Evolutionary conservation across 2,329 filamentous ascomycete species (phyloP), one percentile per base, ranked within the genome.

Genomic region (Tolypocladium capitatum): DNA sequence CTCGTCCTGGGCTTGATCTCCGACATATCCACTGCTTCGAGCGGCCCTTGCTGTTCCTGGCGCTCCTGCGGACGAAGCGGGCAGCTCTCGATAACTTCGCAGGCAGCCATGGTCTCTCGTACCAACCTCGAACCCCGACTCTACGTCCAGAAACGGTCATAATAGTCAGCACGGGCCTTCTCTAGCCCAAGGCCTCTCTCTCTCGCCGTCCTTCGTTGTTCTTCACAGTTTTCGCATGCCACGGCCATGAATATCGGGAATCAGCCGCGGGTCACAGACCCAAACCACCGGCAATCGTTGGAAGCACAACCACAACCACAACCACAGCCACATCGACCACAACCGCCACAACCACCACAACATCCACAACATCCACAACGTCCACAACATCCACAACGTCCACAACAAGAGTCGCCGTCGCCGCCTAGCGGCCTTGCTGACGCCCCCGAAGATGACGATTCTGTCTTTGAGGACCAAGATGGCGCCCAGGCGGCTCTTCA

Each of bases 401-500:
- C 45, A 21, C 35, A 5, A 9, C 34, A 32, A 13, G 27, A 33
- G 18, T 36, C 24, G 28, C 28, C 27, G 20, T 20, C 36, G 5
- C 45, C 33, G 33, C 27, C 33, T 6, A 7, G 46, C 30, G 49
- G 50, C 20, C 51, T 53, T 31, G 48, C 53, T 4, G 52, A 54
- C n/a, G 41, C 30, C 13, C 46, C 43, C 9, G 21, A 52, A 1
- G 51, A 49, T 7, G 52, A 59, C 27, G 55, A 56, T 5, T 56
- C 53, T n/a, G 56, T 59, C 18, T 54, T 63, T 27, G 59, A 57
- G 45, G 71, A 75, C 42, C 67, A 74, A 48, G 76, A 80, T 55
- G 75, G 75, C 53, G 78, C 74, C 5, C 75, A 78, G 53, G 77
- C 76, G 8, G 70, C 81, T 42, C 69, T 83, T 45, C 77, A 78